A percentile compares a stretch with the other conserved stretches of the same genome.
These are phyloP conservation scores for Aspergillus biplanus DNA, from an alignment of 495 filamentous ascomycete genomes.

Conservation along the genomic window DNA sequence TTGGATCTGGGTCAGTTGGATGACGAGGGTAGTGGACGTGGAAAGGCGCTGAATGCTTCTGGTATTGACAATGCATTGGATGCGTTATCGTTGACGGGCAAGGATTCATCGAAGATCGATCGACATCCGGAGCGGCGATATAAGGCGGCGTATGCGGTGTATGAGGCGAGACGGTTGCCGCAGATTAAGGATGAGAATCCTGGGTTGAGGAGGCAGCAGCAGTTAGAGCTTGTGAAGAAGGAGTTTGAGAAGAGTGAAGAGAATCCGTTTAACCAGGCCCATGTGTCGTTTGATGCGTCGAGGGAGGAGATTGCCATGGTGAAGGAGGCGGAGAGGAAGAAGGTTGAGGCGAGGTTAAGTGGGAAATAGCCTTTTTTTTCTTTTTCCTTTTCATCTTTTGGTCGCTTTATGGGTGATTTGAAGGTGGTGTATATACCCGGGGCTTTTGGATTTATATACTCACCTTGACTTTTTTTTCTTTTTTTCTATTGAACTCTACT, in stretches of 20 bases:
- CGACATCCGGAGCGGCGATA: conserved; percentile 82
- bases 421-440: conserved; percentile 25
- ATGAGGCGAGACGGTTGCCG: conserved; percentile 78
- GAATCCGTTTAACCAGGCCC: conserved; percentile 89
- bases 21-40: conserved; percentile 45
- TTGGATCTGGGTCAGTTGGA: conserved; percentile 75
- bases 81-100: conserved; percentile 67
- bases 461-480: neutral
- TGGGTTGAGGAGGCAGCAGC: conserved; percentile 78
- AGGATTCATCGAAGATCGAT: conserved; percentile 69
- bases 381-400: conserved; percentile 2
- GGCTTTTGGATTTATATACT: neutral
- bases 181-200: conserved; percentile 84
- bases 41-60: conserved; percentile 68
- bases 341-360: conserved; percentile 71
- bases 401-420: conserved; percentile 1
- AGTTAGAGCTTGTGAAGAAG: conserved; percentile 75
- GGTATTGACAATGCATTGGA: conserved; percentile 93
- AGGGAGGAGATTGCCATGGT: conserved; percentile 76
- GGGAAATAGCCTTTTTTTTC: conserved; percentile 28
- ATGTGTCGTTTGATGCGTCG: conserved; percentile 71
- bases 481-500: neutral
- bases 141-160: conserved; percentile 86
- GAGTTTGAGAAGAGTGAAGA: conserved; percentile 92
- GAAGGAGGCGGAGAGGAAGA: conserved; percentile 67